Percentiles rank a stretch among this genome's conserved stretches.
Conservation (phyloP, 805 yeast genomes). For the Yarrowia keelungensis region DNA sequence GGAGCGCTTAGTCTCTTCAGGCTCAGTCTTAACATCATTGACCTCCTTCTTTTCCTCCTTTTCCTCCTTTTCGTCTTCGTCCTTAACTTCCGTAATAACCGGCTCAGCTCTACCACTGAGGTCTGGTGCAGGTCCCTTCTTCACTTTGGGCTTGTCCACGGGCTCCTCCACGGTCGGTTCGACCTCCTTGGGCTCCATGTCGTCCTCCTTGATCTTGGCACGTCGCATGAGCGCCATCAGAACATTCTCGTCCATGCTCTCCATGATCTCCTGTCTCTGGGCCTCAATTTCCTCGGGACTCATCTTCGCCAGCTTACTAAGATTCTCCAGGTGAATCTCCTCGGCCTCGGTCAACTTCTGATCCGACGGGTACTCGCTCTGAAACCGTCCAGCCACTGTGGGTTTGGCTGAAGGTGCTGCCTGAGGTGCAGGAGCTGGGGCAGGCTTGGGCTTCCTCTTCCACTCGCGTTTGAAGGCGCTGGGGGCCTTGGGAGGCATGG, state of each 20-base stretch:
- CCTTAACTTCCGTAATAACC: background rate
- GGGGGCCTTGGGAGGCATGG: slow-evolving; percentile 38
- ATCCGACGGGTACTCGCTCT: slow-evolving; percentile 29
- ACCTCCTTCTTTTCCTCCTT: background rate
- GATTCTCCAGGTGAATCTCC: slow-evolving; percentile 77
- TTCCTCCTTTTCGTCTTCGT: background rate
- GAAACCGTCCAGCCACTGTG: slow-evolving; percentile 24
- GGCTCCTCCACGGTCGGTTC: background rate
- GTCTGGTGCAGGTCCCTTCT: background rate
- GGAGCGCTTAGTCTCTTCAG: background rate
- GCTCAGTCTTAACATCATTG: background rate
- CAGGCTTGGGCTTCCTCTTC: slow-evolving; percentile 29
- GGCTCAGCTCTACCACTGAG: slow-evolving; percentile 1
- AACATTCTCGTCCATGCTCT: slow-evolving; percentile 71
- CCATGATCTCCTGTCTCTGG: slow-evolving; percentile 71
- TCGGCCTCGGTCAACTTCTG: slow-evolving; percentile 65
- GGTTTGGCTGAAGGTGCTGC: slow-evolving; percentile 6
- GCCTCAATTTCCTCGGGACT: slow-evolving; percentile 65
- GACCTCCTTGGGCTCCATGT: background rate
- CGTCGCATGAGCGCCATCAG: slow-evolving; percentile 54
- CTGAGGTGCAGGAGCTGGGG: slow-evolving; percentile 10
- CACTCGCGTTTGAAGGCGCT: slow-evolving; percentile 16
- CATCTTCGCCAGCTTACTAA: slow-evolving; percentile 67
- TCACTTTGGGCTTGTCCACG: background rate
- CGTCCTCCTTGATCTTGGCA: slow-evolving; percentile 56